Base-by-base conservation (phyloP, 164 flowering plant genomes). In the Sextonia rubra region DNA sequence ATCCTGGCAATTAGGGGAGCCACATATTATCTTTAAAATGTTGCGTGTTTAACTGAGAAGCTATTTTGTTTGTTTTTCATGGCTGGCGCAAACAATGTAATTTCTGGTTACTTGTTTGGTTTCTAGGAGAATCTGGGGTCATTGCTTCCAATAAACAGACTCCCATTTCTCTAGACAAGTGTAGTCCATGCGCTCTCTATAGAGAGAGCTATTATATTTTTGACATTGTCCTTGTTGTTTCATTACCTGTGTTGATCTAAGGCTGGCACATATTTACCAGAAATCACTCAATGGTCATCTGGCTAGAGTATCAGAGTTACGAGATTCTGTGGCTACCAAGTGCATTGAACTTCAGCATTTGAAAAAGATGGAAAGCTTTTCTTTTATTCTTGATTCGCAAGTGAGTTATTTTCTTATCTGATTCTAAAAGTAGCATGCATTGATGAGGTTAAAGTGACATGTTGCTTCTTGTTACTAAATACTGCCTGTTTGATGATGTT, bases 311-410 rank as follows among this genome's bases (percentile, higher is more conserved):
- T 82, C 90, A 37, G 90, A 86, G 12, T 27, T 89, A 44, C 82
- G 75, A 27, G 87, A 84, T 64, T 81, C 84, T 44, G 95, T 93
- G 77, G 61, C 65, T 64, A 68, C 66, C 64, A 93, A 86, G 74
- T 87, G 85, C 23, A 48, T 71, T 47, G 89, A 90, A 77, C 86
- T 89, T 74, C 85, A 49, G 26, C 24, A 71, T 22, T 61, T 90
- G 84, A 80, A 71, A 73, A 82, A 82, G 80, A 69, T 70, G 15
- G 69, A 73, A 49, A 77, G 74, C 32, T 27, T 89, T 48, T 80
- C 78, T 18, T 68, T 80, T 25, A 77, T 91, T 74, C 80, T 89
- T 56, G 89, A 87, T 70, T 72, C 85, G 71, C 95, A 93, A 62
- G 95, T 93, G 82, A 83, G 85, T 69, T 60, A 71, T 24, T 32